Conservation (phyloP, 371 early-diverging fungal species). For the Mucor mucedo region DNA sequence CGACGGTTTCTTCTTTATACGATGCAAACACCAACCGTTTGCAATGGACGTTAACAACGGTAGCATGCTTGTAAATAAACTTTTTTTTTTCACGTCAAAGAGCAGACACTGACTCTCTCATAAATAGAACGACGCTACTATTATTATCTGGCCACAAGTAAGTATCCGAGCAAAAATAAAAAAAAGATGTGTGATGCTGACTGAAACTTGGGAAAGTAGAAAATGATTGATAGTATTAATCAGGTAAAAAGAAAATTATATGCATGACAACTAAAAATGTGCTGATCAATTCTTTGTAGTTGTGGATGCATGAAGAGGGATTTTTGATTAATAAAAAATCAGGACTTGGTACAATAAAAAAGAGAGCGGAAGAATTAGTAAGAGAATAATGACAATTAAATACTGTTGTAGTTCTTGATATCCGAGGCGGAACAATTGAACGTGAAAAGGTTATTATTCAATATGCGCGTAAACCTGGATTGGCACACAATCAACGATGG, state of each 20-base stretch:
- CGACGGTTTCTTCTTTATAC: constrained; percentile 51
- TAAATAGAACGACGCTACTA: constrained; percentile 48
- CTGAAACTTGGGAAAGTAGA: constrained; percentile 23
- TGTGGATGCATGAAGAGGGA: constrained; percentile 60
- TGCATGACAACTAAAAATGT: not conserved
- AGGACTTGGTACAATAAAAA: constrained; percentile 38
- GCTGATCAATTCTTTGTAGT: constrained; percentile 22
- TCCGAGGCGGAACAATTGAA: constrained; percentile 51
- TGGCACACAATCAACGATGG: constrained; percentile 58
- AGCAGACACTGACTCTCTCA: not conserved
- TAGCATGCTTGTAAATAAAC: constrained; percentile 39
- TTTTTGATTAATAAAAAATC: constrained; percentile 59
- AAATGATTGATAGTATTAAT: constrained; percentile 54
- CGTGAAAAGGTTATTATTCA: constrained; percentile 51
- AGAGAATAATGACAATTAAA: not conserved
- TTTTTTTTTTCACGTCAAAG: not conserved
- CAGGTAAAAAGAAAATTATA: constrained; percentile 34
- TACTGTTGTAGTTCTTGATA: constrained; percentile 41
- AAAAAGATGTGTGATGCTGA: not conserved
- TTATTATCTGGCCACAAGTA: constrained; percentile 60
- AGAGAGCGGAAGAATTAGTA: not conserved
- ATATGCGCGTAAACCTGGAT: constrained; percentile 54
- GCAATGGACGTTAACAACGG: constrained; percentile 47
- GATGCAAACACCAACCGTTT: constrained; percentile 36
- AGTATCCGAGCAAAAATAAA: not conserved